Evolutionary conservation across 2,329 filamentous ascomycete species (phyloP).

Genomic region (Aspergillus tamarii): DNA sequence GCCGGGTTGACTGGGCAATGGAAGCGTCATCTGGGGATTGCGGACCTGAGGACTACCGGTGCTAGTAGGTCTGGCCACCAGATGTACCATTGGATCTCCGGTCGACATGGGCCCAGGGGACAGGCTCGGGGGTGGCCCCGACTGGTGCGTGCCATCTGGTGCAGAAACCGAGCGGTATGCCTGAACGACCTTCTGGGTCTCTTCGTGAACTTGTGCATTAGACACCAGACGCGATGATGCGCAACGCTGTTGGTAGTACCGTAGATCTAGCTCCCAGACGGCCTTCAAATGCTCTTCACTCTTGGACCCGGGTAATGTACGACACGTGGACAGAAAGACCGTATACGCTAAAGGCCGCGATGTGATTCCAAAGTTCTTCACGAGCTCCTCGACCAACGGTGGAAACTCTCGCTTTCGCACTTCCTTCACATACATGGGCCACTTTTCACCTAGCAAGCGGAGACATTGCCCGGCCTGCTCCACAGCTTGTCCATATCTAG

Average conservation of each 20-base stretch:
- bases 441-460: slow-evolving; percentile 46
- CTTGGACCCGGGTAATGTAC: slow-evolving; percentile 26
- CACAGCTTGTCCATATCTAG: slow-evolving; percentile 37
- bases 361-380: slow-evolving; percentile 49
- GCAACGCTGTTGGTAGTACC: slow-evolving; percentile 23
- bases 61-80: neutral
- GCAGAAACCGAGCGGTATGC: slow-evolving; percentile 22
- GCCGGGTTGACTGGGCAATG: neutral
- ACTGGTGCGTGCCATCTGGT: neutral
- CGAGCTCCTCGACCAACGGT: slow-evolving; percentile 61
- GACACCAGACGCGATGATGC: neutral
- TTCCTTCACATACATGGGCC: slow-evolving; percentile 41
- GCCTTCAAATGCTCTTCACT: slow-evolving; percentile 20
- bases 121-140: neutral
- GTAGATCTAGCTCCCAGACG: slow-evolving; percentile 25
- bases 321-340: slow-evolving; percentile 50
- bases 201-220: slow-evolving; percentile 10
- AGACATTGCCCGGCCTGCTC: slow-evolving; percentile 50
- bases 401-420: slow-evolving; percentile 50
- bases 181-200: slow-evolving; percentile 21
- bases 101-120: neutral
- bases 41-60: neutral
- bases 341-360: slow-evolving; percentile 59
- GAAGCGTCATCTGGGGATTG: neutral
- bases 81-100: neutral